Evolutionary conservation across 2,329 filamentous ascomycete species (phyloP), one percentile per base, ranked within the genome.

Genomic region (Penicillium nordicum): DNA sequence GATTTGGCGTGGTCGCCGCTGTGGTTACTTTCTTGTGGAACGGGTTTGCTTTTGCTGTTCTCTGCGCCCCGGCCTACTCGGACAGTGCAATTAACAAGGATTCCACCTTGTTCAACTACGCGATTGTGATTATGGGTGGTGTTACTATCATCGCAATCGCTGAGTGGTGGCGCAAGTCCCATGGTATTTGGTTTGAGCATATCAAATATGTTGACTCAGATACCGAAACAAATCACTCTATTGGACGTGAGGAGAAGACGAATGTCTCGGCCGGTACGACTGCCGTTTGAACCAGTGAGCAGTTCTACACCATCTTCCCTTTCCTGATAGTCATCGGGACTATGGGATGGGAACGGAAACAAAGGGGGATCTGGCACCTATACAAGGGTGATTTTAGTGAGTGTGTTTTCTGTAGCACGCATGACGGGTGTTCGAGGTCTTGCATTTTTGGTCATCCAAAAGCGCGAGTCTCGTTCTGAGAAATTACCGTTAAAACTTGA

Each of bases 401-500:
- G 60, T 61, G 55, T 56, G 41, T 44, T 48, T 57, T 34, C 34
- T 45, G 42, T n/a, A 59, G 51, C 53, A 56, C 57, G 62, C 63
- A 64, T 66, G 63, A 58, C 63, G 62, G 63, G 62, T 64, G 63
- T 66, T 63, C 63, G 63, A 62, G 56, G 48, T 36, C 59, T 61
- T 40, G 52, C 57, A 38, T 6, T 48, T 54, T 49, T 54, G 52
- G 37, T 43, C 30, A 25, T 36, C 55, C 55, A 23, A 49, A 50
- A 45, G 50, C 54, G 56, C 60, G 12, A 55, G 34, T 41, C 60
- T 70, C 62, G 71, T 69, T 73, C 73, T 75, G 73, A 92, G 88
- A 93, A 85, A 84, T 92, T 87, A 92, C 89, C 88, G 89, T 88
- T 81, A 80, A 79, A 90, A 92, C 89, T 92, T 92, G 89, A 92